These are phyloP conservation scores for Arthrobotrys musiformis DNA, from an alignment of 2,329 filamentous ascomycete genomes.

Conservation along the genomic window DNA sequence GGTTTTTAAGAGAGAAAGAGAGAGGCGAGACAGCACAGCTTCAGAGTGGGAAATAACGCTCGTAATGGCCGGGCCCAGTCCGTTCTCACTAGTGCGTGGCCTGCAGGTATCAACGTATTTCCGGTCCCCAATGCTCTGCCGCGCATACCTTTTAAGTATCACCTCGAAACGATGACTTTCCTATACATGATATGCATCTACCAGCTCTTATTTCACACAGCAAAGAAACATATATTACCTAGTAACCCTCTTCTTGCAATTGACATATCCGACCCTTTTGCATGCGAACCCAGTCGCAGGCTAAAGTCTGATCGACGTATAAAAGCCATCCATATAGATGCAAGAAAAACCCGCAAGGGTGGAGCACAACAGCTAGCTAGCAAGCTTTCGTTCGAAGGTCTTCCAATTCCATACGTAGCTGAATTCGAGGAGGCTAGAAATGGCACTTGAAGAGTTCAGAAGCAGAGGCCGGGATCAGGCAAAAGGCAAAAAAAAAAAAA, in stretches of 20 bases:
- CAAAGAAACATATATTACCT: conserved; percentile 5
- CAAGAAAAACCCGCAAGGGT: conserved; percentile 53
- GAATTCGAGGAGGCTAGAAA: conserved; percentile 30
- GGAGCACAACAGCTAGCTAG: conserved; percentile 19
- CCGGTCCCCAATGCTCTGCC: conserved; percentile 51
- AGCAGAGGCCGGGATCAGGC: conserved; percentile 24
- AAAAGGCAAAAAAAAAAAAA: conserved; percentile 19
- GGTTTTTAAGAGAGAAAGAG: conserved; percentile 4
- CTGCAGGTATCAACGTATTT: conserved; percentile 49
- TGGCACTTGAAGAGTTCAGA: conserved; percentile 34
- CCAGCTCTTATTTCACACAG: conserved; percentile 11
- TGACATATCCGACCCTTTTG: conserved; percentile 29
- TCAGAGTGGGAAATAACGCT: conserved; percentile 22
- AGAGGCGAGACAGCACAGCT: conserved; percentile 32
- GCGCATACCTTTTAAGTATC: conserved; percentile 40
- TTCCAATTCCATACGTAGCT: conserved; percentile 23
- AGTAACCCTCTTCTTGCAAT: conserved; percentile 15
- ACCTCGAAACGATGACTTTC: conserved; percentile 39
- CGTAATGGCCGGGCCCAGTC: conserved; percentile 37
- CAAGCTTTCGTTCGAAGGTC: background rate
- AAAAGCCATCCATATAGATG: conserved; percentile 55
- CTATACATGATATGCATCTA: conserved; percentile 32
- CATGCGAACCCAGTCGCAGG: conserved; percentile 30
- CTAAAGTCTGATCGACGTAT: conserved; percentile 55
- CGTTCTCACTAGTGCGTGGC: conserved; percentile 21